These are phyloP conservation scores for Ajuga reptans DNA, from an alignment of 305 asterid genomes.

Conservation along the genomic window DNA sequence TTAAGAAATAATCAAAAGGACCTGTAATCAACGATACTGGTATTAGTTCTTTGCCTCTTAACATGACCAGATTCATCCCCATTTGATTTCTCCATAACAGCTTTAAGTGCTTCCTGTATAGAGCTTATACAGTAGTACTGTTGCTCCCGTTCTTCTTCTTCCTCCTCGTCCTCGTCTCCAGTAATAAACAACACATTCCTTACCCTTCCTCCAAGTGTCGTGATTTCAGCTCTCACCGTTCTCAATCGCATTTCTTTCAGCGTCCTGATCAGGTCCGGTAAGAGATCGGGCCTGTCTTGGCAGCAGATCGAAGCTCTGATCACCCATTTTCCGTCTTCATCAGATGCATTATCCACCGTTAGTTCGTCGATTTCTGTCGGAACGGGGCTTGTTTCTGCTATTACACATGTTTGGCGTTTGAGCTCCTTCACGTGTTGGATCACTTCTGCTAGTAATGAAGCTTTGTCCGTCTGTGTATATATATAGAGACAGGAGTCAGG, in stretches of 20 bases:
- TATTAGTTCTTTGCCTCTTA: constrained; percentile 66
- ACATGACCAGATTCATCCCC: constrained; percentile 50
- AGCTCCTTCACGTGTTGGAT: constrained; percentile 65
- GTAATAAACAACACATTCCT: constrained; percentile 61
- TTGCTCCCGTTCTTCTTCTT: constrained; percentile 13
- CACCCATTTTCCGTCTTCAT: constrained; percentile 46
- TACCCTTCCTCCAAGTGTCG: constrained; percentile 63
- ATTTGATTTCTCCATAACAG: constrained; percentile 51
- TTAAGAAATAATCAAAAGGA: constrained; percentile 7
- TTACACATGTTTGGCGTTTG: constrained; percentile 48
- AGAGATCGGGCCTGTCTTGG: constrained; percentile 60
- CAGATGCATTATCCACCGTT: constrained; percentile 47
- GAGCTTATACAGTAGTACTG: constrained; percentile 33
- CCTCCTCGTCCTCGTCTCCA: constrained; percentile 15
- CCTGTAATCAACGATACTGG: constrained; percentile 33
- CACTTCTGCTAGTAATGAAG: constrained; percentile 60
- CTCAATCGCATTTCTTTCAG: constrained; percentile 46
- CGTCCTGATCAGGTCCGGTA: constrained; percentile 60
- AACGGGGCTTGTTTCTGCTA: constrained; percentile 44
- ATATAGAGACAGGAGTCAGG: no score
- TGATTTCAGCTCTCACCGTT: constrained; percentile 62
- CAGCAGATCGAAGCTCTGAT: constrained; percentile 70
- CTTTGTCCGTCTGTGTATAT: constrained; percentile 48
- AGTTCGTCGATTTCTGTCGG: constrained; percentile 64
- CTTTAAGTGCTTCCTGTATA: constrained; percentile 59